These are phyloP conservation scores for Leccinum disarticulatum DNA, from an alignment of 768 basidiomycete genomes.

Conservation along the genomic window DNA sequence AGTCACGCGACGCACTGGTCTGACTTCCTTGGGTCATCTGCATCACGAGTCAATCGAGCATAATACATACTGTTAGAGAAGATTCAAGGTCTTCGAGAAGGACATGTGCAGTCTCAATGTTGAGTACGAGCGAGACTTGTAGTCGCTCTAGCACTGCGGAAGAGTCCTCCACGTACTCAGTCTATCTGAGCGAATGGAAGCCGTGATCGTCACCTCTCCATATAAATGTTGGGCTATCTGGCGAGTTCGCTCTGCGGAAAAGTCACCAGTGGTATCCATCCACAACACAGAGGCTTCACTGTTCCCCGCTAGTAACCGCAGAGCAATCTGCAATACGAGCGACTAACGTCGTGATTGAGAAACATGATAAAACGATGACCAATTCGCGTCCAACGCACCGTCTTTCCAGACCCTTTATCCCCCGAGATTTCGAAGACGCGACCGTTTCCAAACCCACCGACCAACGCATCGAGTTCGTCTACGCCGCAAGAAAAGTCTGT, in stretches of 20 bases:
- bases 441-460: constrained; percentile 49
- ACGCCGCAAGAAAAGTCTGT: constrained; percentile 37
- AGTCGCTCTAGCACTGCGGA: constrained; percentile 51
- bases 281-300: constrained; percentile 49
- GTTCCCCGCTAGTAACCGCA: constrained; percentile 48
- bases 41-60: constrained; percentile 1
- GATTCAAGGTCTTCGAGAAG: constrained; percentile 46
- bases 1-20: constrained; percentile 7
- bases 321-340: constrained; percentile 57
- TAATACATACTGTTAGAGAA: constrained; percentile 29
- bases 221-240: constrained; percentile 35
- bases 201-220: constrained; percentile 24
- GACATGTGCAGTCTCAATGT: constrained; percentile 52
- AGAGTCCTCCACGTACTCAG: constrained; percentile 24
- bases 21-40: constrained; percentile 8
- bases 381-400: constrained; percentile 43
- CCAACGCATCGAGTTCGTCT: constrained; percentile 49
- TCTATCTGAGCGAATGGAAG: not conserved
- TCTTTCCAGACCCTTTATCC: constrained; percentile 63
- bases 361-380: not conserved
- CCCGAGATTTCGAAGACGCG: constrained; percentile 71
- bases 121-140: constrained; percentile 56
- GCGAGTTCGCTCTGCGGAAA: constrained; percentile 50
- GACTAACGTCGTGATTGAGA: constrained; percentile 40
- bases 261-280: constrained; percentile 74